Evolutionary conservation across 2,329 filamentous ascomycete species (phyloP).

Genomic region (Arthrobotrys musiformis): DNA sequence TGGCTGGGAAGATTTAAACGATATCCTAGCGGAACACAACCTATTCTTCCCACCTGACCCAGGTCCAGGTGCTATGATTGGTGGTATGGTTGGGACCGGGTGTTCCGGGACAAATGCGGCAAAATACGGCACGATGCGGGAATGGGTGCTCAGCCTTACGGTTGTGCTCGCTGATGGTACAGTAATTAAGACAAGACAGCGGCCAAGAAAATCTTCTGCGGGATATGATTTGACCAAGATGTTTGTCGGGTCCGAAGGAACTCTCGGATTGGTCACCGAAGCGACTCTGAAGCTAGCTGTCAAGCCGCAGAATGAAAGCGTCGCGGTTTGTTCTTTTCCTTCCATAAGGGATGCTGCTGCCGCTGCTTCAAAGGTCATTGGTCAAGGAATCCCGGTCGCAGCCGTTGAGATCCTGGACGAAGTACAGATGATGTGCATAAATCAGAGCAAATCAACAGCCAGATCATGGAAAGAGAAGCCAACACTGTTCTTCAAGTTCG

Average conservation of each 20-base stretch:
- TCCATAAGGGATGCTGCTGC: slow-evolving; percentile 76
- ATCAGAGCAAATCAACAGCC: slow-evolving; percentile 73
- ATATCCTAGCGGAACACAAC: slow-evolving; percentile 75
- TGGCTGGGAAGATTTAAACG: slow-evolving; percentile 87
- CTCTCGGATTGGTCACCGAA: slow-evolving; percentile 82
- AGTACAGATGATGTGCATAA: slow-evolving; percentile 81
- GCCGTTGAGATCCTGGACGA: slow-evolving; percentile 95
- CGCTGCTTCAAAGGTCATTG: slow-evolving; percentile 83
- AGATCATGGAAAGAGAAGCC: slow-evolving; percentile 77
- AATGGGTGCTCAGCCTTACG: slow-evolving; percentile 85
- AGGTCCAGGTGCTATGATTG: slow-evolving; percentile 90
- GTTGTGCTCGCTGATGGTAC: slow-evolving; percentile 82
- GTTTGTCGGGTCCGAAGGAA: slow-evolving; percentile 85
- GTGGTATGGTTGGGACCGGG: slow-evolving; percentile 82
- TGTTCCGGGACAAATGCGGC: slow-evolving; percentile 79
- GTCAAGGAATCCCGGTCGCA: slow-evolving; percentile 82
- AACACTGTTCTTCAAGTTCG: slow-evolving; percentile 86
- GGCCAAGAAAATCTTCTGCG: slow-evolving; percentile 83
- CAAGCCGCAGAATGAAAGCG: slow-evolving; percentile 78
- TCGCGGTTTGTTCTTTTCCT: slow-evolving; percentile 66
- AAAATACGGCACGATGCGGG: slow-evolving; percentile 85
- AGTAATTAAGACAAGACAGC: slow-evolving; percentile 79
- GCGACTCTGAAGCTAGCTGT: slow-evolving; percentile 82
- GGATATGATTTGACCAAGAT: slow-evolving; percentile 84
- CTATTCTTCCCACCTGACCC: slow-evolving; percentile 94